Base-by-base conservation (phyloP, 352 stramenopile species). In the Globisporangium barbulae region DNA sequence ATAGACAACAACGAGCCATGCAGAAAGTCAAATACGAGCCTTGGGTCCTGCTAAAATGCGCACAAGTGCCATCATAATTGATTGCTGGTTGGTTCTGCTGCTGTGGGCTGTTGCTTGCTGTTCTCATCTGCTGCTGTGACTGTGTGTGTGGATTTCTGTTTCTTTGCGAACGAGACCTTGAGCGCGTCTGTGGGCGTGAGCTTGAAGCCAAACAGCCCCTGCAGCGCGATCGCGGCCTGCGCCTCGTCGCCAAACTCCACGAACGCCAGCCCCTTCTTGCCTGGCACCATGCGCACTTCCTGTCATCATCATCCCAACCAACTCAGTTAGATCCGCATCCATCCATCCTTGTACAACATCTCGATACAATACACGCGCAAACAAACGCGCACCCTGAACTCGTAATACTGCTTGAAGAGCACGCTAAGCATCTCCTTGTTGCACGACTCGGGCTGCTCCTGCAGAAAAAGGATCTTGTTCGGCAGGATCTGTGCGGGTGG, bases 351-450 rank as follows among this genome's bases (percentile, higher is more conserved):
- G 31, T 3, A 21, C 25, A 64, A 33, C n/a, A 6, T 0, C 42
- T 50, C n/a, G 13, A 55, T 25, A 25, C 15, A 58, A 12, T 3
- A 63, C 7, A 22, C 56, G 15, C 25, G 49, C 3, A 31, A 30
- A 22, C n/a, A n/a, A n/a, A n/a, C n/a, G 65, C 75, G 70, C 53
- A 93, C 84, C 79, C 97, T 93, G 68, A 98, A 99, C 22, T 96
- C 97, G 48, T 93, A 75, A 78, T 98, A 98, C 80, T 98, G 94
- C 74, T 97, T 96, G 80, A 99, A 99, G 44, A 99, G 81, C 72
- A 98, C 96, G 53, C 74, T 83, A 48, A 99, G 81, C 91, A 98
- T 98, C 69, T 98, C 89, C 78, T 98, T 75, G 77, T 96, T 99
- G 73, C 94, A 98, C 58, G 97, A 97, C 30, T 91, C 75, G 25